Percentiles rank a stretch among this genome's conserved stretches.
These are phyloP conservation scores for Entomortierella chlamydospora DNA, from an alignment of 192 early-diverging fungal genomes.

Conservation along the genomic window DNA sequence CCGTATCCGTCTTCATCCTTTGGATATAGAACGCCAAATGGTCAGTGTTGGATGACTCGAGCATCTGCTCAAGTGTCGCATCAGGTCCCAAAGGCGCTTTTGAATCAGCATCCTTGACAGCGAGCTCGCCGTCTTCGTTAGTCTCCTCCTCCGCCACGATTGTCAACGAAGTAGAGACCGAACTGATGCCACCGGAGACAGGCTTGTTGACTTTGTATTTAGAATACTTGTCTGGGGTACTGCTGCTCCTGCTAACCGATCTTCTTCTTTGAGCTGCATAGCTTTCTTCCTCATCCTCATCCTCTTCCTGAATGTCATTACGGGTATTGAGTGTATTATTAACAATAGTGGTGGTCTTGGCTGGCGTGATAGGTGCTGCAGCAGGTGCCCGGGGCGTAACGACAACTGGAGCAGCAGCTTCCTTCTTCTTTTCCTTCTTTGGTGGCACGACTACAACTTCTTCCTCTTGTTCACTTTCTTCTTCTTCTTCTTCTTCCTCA, in stretches of 20 bases:
- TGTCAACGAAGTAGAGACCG: conserved; percentile 17
- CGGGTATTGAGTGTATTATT: not conserved
- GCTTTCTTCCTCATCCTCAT: conserved; percentile 31
- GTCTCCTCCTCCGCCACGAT: conserved; percentile 22
- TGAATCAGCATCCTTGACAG: not conserved
- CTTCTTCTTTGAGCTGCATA: conserved; percentile 23
- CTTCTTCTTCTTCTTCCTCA: conserved; percentile 19
- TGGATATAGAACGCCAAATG: conserved; percentile 48
- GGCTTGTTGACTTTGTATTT: conserved; percentile 40
- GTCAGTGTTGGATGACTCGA: conserved; percentile 31
- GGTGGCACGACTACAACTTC: conserved; percentile 9
- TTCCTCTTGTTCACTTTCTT: conserved; percentile 1
- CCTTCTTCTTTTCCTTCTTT: conserved; percentile 9
- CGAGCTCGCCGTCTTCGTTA: conserved; percentile 13
- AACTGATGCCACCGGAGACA: not conserved
- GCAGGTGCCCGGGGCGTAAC: not conserved
- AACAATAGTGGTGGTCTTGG: not conserved
- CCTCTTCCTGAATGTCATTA: conserved; percentile 12
- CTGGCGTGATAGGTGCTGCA: not conserved
- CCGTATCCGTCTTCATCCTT: conserved; percentile 51
- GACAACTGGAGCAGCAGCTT: not conserved
- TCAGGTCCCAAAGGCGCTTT: conserved; percentile 16
- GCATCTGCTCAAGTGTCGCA: conserved; percentile 28
- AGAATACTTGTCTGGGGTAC: conserved; percentile 42
- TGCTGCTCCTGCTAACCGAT: conserved; percentile 31